Base-by-base conservation (phyloP, 2,329 filamentous ascomycete genomes). In the Fusarium anguioides region DNA sequence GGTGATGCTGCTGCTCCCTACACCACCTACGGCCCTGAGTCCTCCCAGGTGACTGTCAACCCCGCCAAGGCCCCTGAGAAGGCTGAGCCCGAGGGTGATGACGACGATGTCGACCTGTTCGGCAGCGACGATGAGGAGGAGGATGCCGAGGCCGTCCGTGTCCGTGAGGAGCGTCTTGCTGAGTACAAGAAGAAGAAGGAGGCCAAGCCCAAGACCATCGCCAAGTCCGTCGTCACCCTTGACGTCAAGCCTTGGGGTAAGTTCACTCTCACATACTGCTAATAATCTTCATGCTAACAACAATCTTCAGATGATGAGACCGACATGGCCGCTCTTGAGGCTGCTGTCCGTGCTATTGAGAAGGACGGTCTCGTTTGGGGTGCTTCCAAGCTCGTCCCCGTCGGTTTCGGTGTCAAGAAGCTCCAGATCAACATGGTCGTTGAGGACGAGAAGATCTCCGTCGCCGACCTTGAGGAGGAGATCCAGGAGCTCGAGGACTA, bases 181-280 rank as follows among this genome's bases (percentile, higher is more conserved):
- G 95, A 95, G 81, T 97, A 97, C 89, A 91, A 88, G 81, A 92
- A 93, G 86, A 98, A 98, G 92, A 97, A 97, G 91, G 93, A 91
- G 73, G 87, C 87, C 81, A 97, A 97, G 89, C 84, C 86, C 72
- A 97, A 98, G 93, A 86, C 89, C 73, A 90, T 90, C 67, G 96
- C 96, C 80, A 99, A 99, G 89, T 98, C 95, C 63, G 86, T 98
- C 67, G 94, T 98, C 77, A 98, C 94, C 71, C 76, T 99, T 73
- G 95, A 98, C 76, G 92, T 99, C 73, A 99, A 99, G 89, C 96
- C 96, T 77, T 98, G 96, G 95, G 96, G 95, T 97, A 91, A 74
- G 92, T 86, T 51, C 5, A 11, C 14, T 26, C 23, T 12, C 6
- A 10, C 7, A 6, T 11, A 9, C 8, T 9, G 11, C 14, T 1